These are phyloP conservation scores for Yamadazyma buinensis DNA, from an alignment of 1,139 yeast species.

Conservation along the genomic window DNA sequence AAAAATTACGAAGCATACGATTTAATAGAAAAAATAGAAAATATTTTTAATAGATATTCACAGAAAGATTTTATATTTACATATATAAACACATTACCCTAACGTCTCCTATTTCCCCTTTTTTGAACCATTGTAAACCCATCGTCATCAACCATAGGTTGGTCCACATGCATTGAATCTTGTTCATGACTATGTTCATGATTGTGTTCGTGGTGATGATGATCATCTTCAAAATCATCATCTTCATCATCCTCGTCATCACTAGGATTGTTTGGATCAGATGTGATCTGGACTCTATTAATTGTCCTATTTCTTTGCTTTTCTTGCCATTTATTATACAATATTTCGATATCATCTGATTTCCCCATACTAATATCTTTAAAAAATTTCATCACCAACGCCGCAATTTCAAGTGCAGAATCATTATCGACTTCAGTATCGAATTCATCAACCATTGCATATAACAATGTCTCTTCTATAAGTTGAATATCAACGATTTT, in stretches of 20 bases:
- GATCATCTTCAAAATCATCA: conserved; percentile 24
- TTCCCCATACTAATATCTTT: conserved; percentile 55
- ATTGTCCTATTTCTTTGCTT: conserved; percentile 41
- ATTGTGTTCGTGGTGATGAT: conserved; percentile 29
- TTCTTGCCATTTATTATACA: conserved; percentile 57
- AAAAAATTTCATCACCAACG: conserved; percentile 61
- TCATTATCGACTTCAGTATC: conserved; percentile 87
- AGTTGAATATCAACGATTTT: conserved; percentile 67
- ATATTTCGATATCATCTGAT: conserved; percentile 51
- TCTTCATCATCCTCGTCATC: conserved; percentile 46
- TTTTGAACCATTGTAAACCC: conserved; percentile 87
- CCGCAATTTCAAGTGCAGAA: conserved; percentile 74
- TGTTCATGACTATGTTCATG: conserved; percentile 17
- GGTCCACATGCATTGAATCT: conserved; percentile 38
- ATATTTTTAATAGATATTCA: too few relatives aligned
- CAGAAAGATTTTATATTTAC: not conserved
- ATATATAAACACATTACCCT: not conserved
- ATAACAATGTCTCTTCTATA: conserved; percentile 79
- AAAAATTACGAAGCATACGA: too few relatives aligned
- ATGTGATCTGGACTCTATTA: conserved; percentile 32
- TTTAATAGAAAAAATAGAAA: too few relatives aligned
- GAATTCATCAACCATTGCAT: conserved; percentile 94
- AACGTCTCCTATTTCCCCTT: conserved; percentile 29
- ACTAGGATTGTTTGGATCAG: conserved; percentile 60
- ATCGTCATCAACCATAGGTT: conserved; percentile 83